Evolutionary conservation across 1,284 basidiomycete genomes (phyloP), one percentile per base, ranked within the genome.

Genomic region (Heterobasidion annosum): DNA sequence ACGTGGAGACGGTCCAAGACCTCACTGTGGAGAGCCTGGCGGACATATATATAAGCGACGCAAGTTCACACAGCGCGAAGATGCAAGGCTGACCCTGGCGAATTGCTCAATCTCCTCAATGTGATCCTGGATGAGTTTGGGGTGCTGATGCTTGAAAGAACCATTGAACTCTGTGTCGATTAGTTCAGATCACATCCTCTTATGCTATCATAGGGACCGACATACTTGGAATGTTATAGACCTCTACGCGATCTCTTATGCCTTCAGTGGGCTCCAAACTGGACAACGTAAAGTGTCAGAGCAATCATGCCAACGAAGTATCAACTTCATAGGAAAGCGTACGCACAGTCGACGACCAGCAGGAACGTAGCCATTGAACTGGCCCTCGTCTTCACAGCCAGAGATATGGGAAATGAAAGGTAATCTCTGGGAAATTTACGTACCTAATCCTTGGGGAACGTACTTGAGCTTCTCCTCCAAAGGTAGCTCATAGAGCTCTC

Each of bases 391-490:
- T 77, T 44, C 5, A 16, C 18, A n/a, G 10, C 4, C 37, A 40
- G n/a, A 10, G n/a, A n/a, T 40, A 40, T 40, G 3, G 13, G 12
- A 15, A 12, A 34, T 52, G 7, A 35, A 10, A 32, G 54, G 19
- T 52, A 9, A 49, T 12, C 12, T 19, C 12, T 13, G 13, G 15
- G 45, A 16, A 51, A 16, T 19, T 3, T 19, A 57, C 67, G 45
- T 25, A 73, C 72, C 75, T 13, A 78, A 65, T 35, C 37, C 37
- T 12, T 76, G 70, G 1, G 75, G 73, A 4, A 69, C 68, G 57
- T 75, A 78, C 62, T 77, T 75, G 45, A 68, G 61, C 67, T 78
- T 80, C 68, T 80, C 77, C 61, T 78, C 76, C 5, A 77, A 63
- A 3, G 77, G 73, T 1, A 77, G 62, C 56, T 79, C 73, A 62